phyloP scores from a whole-genome alignment of 169 alveolate genomes.

The Pseudocohnilembus persalinus region DNA sequence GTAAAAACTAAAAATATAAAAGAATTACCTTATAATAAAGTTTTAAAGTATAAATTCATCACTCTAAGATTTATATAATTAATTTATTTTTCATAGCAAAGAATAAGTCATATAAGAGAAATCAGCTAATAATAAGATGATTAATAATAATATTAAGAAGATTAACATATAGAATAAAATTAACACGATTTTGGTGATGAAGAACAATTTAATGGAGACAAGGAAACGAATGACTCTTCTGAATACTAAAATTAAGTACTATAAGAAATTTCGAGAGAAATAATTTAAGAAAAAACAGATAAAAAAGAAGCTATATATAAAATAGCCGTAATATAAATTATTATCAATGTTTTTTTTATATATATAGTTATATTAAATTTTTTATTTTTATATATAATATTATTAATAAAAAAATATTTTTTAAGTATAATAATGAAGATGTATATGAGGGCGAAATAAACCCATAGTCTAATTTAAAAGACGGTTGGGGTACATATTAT shows the following conservation, averaged over 20 bases:
- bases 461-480: slow-evolving; percentile 27
- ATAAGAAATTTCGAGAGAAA: background rate
- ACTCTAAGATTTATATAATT: no score
- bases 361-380: no score
- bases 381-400: no score
- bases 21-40: background rate
- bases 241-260: background rate
- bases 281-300: slow-evolving; percentile 3
- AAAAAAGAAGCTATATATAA: background rate
- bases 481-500: slow-evolving; percentile 43
- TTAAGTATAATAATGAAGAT: slow-evolving; percentile 30
- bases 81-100: no score
- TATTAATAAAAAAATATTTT: background rate
- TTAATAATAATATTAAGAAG: background rate
- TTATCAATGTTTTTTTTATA: background rate
- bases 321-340: background rate
- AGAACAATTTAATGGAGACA: background rate
- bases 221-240: background rate
- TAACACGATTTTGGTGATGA: background rate
- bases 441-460: slow-evolving; percentile 41
- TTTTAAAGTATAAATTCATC: background rate
- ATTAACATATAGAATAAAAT: background rate
- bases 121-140: slow-evolving; percentile 9
- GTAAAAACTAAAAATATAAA: no score
- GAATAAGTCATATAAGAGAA: no score